A percentile compares a stretch with the other conserved stretches of the same genome.
phyloP scores from a whole-genome alignment of 1,284 basidiomycete species.

The Neolentinus lepideus region DNA sequence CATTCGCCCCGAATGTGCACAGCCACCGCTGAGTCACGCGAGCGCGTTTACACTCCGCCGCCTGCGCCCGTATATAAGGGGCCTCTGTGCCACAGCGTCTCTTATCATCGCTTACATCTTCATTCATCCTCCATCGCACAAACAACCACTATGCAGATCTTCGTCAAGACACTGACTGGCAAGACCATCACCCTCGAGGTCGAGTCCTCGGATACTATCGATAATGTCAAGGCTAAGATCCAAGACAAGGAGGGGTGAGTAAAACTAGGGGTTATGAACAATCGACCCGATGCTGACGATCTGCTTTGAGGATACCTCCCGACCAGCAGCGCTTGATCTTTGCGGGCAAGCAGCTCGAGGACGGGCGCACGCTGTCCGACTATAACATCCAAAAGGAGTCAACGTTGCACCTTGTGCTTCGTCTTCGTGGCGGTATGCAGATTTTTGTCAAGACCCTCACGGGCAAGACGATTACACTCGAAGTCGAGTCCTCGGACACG shows the following conservation, averaged over 20 bases:
- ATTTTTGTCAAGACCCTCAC: conserved; percentile 88
- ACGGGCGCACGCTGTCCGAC: conserved; percentile 65
- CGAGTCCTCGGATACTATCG: conserved; percentile 79
- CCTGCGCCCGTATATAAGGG: conserved; percentile 2
- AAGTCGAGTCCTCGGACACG: conserved; percentile 87
- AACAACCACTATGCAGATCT: conserved; percentile 62
- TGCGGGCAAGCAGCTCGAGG: conserved; percentile 70
- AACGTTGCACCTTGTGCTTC: conserved; percentile 44
- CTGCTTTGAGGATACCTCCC: conserved; percentile 50
- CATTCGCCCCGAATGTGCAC: background rate
- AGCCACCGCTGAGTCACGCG: background rate
- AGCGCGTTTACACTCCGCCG: conserved; percentile 15
- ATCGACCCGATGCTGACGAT: background rate
- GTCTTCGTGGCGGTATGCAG: conserved; percentile 87
- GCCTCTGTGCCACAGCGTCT: background rate
- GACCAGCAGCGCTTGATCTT: conserved; percentile 81
- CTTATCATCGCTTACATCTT: conserved; percentile 3
- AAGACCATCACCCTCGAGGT: conserved; percentile 89
- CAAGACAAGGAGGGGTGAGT: conserved; percentile 70
- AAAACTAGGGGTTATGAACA: background rate
- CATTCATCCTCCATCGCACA: conserved; percentile 8
- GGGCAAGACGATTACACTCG: conserved; percentile 93
- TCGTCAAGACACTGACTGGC: conserved; percentile 81
- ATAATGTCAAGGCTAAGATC: conserved; percentile 77
- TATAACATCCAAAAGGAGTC: conserved; percentile 73